A percentile compares a stretch with the other conserved stretches of the same genome.
phyloP scores from a whole-genome alignment of 139 green algal genomes.

The Micractinium conductrix region DNA sequence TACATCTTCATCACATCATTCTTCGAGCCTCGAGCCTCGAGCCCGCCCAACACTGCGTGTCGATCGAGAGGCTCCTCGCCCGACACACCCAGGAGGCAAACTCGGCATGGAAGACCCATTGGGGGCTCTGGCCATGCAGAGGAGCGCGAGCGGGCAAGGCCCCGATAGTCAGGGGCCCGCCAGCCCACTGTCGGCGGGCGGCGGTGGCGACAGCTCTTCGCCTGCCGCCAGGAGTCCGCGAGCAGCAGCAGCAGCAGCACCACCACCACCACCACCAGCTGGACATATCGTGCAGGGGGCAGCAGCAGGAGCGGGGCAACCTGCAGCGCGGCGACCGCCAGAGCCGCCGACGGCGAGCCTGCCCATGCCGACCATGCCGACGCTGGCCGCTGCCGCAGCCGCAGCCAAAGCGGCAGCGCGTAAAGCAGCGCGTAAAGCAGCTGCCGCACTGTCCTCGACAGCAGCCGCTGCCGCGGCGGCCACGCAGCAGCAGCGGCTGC shows the following conservation, averaged over 20 bases:
- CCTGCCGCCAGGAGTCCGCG: too few relatives aligned
- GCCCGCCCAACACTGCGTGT: too few relatives aligned
- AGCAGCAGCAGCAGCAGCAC: background rate
- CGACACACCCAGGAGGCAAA: too few relatives aligned
- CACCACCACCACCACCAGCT: background rate
- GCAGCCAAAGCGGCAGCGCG: background rate
- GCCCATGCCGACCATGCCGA: background rate
- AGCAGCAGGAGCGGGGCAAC: too few relatives aligned
- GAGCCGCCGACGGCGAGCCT: background rate
- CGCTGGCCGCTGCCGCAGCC: background rate
- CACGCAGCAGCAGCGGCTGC: background rate
- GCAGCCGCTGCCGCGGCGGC: background rate
- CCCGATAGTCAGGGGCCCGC: background rate
- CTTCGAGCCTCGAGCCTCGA: too few relatives aligned
- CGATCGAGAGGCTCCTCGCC: too few relatives aligned
- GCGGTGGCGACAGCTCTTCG: too few relatives aligned
- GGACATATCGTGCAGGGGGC: background rate
- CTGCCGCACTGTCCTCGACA: background rate
- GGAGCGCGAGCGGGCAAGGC: background rate
- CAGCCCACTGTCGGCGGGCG: background rate
- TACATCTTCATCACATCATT: too few relatives aligned
- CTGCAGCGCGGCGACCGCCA: too few relatives aligned
- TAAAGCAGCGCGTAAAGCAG: background rate
- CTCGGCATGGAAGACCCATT: constrained; percentile 30
- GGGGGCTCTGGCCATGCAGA: background rate